Evolutionary conservation across 345 rosid genomes (phyloP).

Genomic region (Camelina hispida): DNA sequence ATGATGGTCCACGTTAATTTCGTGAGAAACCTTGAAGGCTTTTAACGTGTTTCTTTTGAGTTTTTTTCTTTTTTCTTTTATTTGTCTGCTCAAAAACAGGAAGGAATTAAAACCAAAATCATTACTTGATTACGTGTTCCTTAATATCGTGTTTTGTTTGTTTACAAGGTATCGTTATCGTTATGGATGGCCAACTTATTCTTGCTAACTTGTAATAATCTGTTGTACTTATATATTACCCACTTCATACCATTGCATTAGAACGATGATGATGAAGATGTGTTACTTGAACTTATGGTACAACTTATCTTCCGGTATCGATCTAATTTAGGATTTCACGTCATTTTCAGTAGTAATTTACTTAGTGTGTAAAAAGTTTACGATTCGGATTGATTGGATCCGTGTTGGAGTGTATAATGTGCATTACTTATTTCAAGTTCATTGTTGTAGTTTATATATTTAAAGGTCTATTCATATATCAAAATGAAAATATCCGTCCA

Average conservation of each 20-base stretch:
- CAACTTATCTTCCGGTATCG: not conserved
- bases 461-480: not conserved
- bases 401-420: not conserved
- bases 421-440: not conserved
- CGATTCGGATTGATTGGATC: conserved; percentile 7
- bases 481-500: not conserved
- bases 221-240: conserved; percentile 22
- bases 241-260: not conserved
- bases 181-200: not conserved
- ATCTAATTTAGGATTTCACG: not conserved
- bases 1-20: conserved; percentile 37
- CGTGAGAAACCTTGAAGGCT: conserved; percentile 38
- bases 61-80: not conserved
- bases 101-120: conserved; percentile 1
- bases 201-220: conserved; percentile 19
- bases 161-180: conserved; percentile 24
- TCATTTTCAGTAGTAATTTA: not conserved
- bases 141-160: conserved; percentile 13
- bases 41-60: conserved; percentile 43
- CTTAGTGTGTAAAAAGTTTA: conserved; percentile 2
- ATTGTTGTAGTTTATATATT: too few relatives aligned
- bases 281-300: not conserved
- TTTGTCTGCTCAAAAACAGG: conserved; percentile 22
- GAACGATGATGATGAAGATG: conserved; percentile 1
- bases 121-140: conserved; percentile 27